Evolutionary conservation across 805 yeast genomes (phyloP), one percentile per base, ranked within the genome.

Genomic region (Wickerhamomyces strasburgensis): DNA sequence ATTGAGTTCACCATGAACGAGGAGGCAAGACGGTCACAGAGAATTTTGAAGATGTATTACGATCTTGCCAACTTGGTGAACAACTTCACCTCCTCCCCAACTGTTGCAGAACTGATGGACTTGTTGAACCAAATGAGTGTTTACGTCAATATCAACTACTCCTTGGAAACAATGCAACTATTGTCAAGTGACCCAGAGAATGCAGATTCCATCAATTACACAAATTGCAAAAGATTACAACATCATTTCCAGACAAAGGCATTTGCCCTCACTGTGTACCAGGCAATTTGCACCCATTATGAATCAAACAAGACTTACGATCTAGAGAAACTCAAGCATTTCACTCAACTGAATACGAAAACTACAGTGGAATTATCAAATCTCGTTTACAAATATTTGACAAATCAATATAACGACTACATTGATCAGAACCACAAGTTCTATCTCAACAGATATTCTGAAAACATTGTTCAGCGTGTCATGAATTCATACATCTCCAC

Each of bases 61-160:
- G 45, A 41, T 10, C 19, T 54, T 14, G 14, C 51, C 1, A 44
- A 45, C 11, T 19, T 47, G 40, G 47, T 51, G n/a, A 51, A 48
- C 27, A 52, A 44, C 26, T 19, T 51, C 10, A 41, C 36, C 2
- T 11, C 27, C 5, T 23, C 48, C 1, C 49, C 55, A 5, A 46
- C 31, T 23, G 44, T 52, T 3, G 33, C 34, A 25, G 48, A 49
- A 5, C 26, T 54, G 13, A 15, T 45, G 5, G 42, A 39, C 7
- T 11, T 46, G 1, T 8, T 50, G 11, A 27, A 30, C 25, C 44
- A 41, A 17, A 43, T 51, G 45, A 41, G 44, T 7, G 39, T 35
- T 6, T 49, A 44, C 28, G 34, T 44, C 7, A 19, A 27, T 14
- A 35, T 52, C 23, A 43, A 49, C 29, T 54, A 48, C 31, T 35